Conservation (phyloP, 306 rosid species). For the Ammopiptanthus mongolicus region DNA sequence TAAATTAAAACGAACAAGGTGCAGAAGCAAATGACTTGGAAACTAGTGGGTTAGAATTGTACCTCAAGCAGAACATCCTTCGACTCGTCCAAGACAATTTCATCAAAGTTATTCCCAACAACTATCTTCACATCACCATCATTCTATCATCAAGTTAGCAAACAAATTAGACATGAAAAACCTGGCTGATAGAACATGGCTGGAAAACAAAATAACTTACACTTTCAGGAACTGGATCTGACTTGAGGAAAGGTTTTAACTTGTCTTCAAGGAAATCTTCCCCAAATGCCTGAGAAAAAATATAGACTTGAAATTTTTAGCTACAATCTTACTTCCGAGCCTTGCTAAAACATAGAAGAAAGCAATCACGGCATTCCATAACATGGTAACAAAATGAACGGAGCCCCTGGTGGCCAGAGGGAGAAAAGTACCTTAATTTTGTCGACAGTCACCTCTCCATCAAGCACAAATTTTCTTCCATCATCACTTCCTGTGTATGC, state of each 20-base stretch:
- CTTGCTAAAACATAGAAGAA: conserved; percentile 9
- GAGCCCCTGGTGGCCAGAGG: background rate
- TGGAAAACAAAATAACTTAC: conserved; percentile 42
- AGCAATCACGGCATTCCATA: background rate
- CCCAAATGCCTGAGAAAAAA: conserved; percentile 59
- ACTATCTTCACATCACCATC: conserved; percentile 81
- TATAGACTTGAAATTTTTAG: conserved; percentile 17
- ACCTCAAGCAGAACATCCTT: conserved; percentile 99
- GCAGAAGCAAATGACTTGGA: conserved; percentile 3
- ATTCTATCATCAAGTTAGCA: conserved; percentile 43
- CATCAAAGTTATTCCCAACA: conserved; percentile 86
- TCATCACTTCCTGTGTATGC: conserved; percentile 85
- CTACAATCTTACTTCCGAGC: background rate
- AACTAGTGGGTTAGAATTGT: conserved; percentile 10
- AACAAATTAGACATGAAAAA: conserved; percentile 9
- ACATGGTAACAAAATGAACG: conserved; percentile 5
- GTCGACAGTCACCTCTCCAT: conserved; percentile 55
- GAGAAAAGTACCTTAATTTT: conserved; percentile 58
- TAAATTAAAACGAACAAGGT: conserved; percentile 13
- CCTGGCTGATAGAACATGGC: background rate
- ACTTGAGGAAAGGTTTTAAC: conserved; percentile 84
- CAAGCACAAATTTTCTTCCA: conserved; percentile 70
- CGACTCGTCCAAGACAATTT: conserved; percentile 87
- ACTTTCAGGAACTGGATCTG: conserved; percentile 86
- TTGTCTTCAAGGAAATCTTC: conserved; percentile 81